phyloP scores from a whole-genome alignment of 257 asterid species.

The Scutellaria baicalensis region DNA sequence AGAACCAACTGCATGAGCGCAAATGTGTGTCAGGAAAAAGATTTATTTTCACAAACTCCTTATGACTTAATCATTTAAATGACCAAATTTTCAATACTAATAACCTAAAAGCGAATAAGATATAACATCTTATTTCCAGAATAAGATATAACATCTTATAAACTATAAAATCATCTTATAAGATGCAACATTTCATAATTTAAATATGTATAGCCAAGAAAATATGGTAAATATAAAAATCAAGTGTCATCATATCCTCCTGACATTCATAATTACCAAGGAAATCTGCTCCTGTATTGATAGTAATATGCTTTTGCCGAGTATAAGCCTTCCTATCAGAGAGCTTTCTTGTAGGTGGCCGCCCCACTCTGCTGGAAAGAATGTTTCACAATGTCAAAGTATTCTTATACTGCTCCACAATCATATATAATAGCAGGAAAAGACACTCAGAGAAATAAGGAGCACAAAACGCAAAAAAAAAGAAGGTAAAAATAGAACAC shows the following conservation, averaged over 20 bases:
- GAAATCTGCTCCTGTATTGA: slow-evolving; percentile 57
- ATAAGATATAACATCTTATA: no score
- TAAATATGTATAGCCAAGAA: background rate
- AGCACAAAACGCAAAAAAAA: background rate
- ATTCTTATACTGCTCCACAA: background rate
- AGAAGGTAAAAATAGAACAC: slow-evolving; percentile 19
- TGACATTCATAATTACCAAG: slow-evolving; percentile 45
- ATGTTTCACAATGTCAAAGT: slow-evolving; percentile 22
- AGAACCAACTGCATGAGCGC: slow-evolving; percentile 45
- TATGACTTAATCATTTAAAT: no score
- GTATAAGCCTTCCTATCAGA: slow-evolving; percentile 80
- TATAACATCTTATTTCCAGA: no score
- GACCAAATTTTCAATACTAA: no score
- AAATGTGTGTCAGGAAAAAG: background rate
- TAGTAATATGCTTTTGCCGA: slow-evolving; percentile 62
- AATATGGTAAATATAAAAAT: background rate
- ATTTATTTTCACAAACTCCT: no score
- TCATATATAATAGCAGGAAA: slow-evolving; percentile 6
- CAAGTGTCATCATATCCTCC: background rate
- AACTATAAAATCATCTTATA: no score
- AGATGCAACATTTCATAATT: no score
- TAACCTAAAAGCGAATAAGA: no score
- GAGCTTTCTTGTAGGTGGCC: slow-evolving; percentile 80
- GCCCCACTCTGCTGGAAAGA: slow-evolving; percentile 64
- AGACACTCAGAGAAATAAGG: background rate